Base-by-base conservation (phyloP, 306 rosid species). In the Acacia crassicarpa region DNA sequence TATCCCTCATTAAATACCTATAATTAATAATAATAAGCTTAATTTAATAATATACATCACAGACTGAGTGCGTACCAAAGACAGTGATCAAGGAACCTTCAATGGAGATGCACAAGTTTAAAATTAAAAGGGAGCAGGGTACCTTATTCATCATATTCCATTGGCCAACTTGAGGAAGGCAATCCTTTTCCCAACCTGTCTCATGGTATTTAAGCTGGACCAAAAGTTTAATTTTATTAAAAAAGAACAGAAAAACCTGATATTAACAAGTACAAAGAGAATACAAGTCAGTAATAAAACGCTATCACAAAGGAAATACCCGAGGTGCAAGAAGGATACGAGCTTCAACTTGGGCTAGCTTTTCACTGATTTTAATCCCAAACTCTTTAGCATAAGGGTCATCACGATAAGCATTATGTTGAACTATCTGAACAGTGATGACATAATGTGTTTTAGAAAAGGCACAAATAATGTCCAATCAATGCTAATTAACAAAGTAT, bases 331-430 rank as follows among this genome's bases (percentile, higher is more conserved):
- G 98, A 71, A 96, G 98, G 61, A 94, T 92, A 59, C 99, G 98
- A 32, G 99, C 99, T 87, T 96, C 99, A 65, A 96, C 98, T 83
- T 93, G 92, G 49, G 99, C 99, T 48, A 94, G 99, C 68, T 74
- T 88, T 20, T 89, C 94, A 77, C 97, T 96, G 43, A 96, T 96
- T 81, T 84, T 96, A 16, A 96, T 96, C 35, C 99, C 98, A 44
- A 96, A 96, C 71, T 96, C 99, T 75, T 78, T 85, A 0, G 99
- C 99, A 86, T 91, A 94, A 41, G 98, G 97, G 83, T 96, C 98
- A 0, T 88, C 74, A 11, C 84, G 88, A 33, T 96, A 96, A 1
- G 98, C 98, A 87, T 96, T 96, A 56, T 94, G 97, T 20, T 72
- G 85, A 17, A 96, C 99, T 0, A 97, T 96, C 99, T 96, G 90